These are phyloP conservation scores for Lentinula guzmanii DNA, from an alignment of 768 basidiomycete species.

Conservation along the genomic window DNA sequence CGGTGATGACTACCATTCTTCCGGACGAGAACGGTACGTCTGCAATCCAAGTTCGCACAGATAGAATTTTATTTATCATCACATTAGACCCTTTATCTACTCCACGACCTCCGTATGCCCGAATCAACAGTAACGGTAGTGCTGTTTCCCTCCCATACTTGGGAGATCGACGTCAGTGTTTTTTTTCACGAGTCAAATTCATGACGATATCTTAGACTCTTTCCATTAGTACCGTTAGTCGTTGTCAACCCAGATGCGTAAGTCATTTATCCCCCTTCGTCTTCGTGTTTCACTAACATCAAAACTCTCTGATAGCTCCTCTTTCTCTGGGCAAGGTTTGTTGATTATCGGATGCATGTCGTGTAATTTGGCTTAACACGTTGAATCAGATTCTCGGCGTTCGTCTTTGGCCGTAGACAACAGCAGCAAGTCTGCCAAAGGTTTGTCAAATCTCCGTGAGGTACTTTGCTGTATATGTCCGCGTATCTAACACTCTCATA, in stretches of 20 bases:
- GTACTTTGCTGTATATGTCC: not conserved
- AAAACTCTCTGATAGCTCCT: not conserved
- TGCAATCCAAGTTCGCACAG: not conserved
- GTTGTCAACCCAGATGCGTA: slow-evolving; percentile 6
- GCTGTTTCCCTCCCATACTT: not conserved
- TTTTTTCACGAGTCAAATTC: not conserved
- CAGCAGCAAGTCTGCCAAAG: not conserved
- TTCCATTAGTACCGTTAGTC: not conserved
- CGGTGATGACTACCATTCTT: not conserved
- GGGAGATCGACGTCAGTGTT: not conserved
- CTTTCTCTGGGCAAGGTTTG: slow-evolving; percentile 2
- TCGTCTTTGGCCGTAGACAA: not conserved
- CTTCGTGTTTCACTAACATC: not conserved
- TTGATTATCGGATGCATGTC: not conserved
- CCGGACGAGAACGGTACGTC: not conserved
- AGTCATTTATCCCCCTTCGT: not conserved
- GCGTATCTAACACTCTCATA: not conserved
- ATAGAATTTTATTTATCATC: not conserved
- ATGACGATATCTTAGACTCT: not conserved
- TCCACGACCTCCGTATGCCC: not conserved
- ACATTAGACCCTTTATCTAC: not conserved
- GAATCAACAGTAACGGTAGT: slow-evolving; percentile 3
- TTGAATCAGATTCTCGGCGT: slow-evolving; percentile 1
- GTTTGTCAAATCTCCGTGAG: not conserved
- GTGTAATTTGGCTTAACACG: too few species aligned